phyloP scores from a whole-genome alignment of 2,329 filamentous ascomycete species.

The Botrytis tulipae region DNA sequence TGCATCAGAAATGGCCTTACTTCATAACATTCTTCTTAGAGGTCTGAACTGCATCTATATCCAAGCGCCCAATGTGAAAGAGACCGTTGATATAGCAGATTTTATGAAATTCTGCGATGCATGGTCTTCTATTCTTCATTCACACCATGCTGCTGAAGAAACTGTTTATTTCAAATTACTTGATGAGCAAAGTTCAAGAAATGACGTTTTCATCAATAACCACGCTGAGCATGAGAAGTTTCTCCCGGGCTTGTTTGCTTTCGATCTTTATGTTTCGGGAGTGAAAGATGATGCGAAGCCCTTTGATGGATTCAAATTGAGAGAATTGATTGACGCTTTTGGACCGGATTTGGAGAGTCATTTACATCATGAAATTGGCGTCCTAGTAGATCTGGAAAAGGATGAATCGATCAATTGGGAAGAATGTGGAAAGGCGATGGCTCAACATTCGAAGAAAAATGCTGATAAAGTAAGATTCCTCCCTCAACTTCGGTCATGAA shows the following conservation, averaged over 20 bases:
- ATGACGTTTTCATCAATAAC: slow-evolving; percentile 40
- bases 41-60: slow-evolving; percentile 42
- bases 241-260: slow-evolving; percentile 40
- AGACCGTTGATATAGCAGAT: slow-evolving; percentile 38
- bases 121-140: slow-evolving; percentile 35
- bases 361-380: slow-evolving; percentile 43
- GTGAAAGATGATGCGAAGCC: slow-evolving; percentile 36
- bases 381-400: slow-evolving; percentile 39
- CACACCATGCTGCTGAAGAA: slow-evolving; percentile 45
- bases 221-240: slow-evolving; percentile 45
- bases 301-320: slow-evolving; percentile 39
- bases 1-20: slow-evolving; percentile 39
- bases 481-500: not conserved
- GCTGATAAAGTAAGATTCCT: slow-evolving; percentile 22
- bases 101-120: slow-evolving; percentile 35
- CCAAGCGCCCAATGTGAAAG: slow-evolving; percentile 41
- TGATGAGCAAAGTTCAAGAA: slow-evolving; percentile 37
- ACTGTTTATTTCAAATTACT: slow-evolving; percentile 42
- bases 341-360: slow-evolving; percentile 40
- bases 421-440: slow-evolving; percentile 28
- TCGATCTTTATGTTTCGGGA: slow-evolving; percentile 38
- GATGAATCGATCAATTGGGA: slow-evolving; percentile 40
- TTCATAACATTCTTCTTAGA: slow-evolving; percentile 43
- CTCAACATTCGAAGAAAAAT: slow-evolving; percentile 25
- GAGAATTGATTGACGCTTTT: slow-evolving; percentile 40